Base-by-base conservation (phyloP, 768 basidiomycete species). In the Mrakia gelida region DNA sequence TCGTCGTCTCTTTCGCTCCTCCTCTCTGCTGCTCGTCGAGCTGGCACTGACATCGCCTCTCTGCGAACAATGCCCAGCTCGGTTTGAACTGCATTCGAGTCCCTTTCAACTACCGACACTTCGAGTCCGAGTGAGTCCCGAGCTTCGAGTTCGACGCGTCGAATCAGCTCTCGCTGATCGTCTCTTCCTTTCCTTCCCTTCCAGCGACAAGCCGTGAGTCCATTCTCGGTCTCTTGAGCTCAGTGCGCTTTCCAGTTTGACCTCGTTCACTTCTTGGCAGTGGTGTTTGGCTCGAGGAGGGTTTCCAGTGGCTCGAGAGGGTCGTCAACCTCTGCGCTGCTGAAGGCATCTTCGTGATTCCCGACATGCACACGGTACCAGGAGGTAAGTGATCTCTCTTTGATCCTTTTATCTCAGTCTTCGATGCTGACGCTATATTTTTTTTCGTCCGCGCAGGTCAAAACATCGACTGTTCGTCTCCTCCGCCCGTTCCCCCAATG, bases 271-370 rank as follows among this genome's bases (percentile, higher is more conserved):
- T 13, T 16, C 45, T 45, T 16, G 38, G n/a, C 49, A 52, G 49
- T 21, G 49, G 49, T 21, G 49, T 92, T 0, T 88, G 92, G 80
- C 92, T 91, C 82, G 84, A 88, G 77, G 86, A 87, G 9, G 91
- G 92, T 32, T 92, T 93, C 86, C 90, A 90, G 82, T 91, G 92
- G 84, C 90, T 94, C 72, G 92, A 94, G 80, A 87, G 92, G 26
- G 90, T 92, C 63, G 89, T 94, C 80, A 86, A 90, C 63, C 82
- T 90, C 81, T 94, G 93, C 82, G 90, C 91, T 23, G 86, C 88
- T 79, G 87, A 92, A 77, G 91, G 90, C 43, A 92, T 93, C 41
- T 85, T 86, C 86, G 91, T 92, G 79, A 90, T 93, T 81, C 87
- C 94, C 75, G 93, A 94, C 81, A 85, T 93, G 65, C 93, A 94